These are phyloP conservation scores for Xerocomellus dryophilus DNA, from an alignment of 768 basidiomycete species.

Conservation along the genomic window DNA sequence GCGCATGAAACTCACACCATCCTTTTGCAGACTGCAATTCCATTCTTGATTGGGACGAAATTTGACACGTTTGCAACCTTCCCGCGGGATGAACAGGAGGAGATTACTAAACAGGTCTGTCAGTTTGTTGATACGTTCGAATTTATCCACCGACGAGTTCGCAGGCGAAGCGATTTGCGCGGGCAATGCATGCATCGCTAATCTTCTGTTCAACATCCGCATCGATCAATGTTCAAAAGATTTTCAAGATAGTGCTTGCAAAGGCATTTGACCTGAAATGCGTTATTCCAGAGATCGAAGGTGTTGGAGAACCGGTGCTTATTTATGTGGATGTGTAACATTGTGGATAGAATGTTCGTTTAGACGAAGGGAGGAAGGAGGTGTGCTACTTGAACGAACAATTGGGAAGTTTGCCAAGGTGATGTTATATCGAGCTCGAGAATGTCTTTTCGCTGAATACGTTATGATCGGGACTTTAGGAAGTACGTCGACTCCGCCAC, in stretches of 20 bases:
- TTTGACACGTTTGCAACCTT: slow-evolving; percentile 97
- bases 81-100: slow-evolving; percentile 96
- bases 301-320: slow-evolving; percentile 92
- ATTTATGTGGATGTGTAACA: slow-evolving; percentile 76
- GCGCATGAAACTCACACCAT: slow-evolving; percentile 14
- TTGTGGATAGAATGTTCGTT: slow-evolving; percentile 27
- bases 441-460: slow-evolving; percentile 19
- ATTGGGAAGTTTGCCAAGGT: slow-evolving; percentile 24
- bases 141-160: slow-evolving; percentile 6
- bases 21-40: slow-evolving; percentile 82
- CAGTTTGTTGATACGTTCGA: slow-evolving; percentile 1
- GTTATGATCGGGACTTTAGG: slow-evolving; percentile 13
- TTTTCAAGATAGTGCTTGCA: slow-evolving; percentile 95
- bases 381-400: slow-evolving; percentile 15
- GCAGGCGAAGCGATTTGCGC: slow-evolving; percentile 95
- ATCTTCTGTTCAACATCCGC: slow-evolving; percentile 99
- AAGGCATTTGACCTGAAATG: slow-evolving; percentile 99
- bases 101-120: slow-evolving; percentile 93
- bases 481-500: slow-evolving; percentile 16
- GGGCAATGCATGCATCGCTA: slow-evolving; percentile 99
- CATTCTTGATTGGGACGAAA: slow-evolving; percentile 97
- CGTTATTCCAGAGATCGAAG: slow-evolving; percentile 96
- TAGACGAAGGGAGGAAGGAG: slow-evolving; percentile 14
- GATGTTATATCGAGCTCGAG: slow-evolving; percentile 26
- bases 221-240: slow-evolving; percentile 99